Conservation (phyloP, 306 rosid species). For the Alnus rubra region DNA sequence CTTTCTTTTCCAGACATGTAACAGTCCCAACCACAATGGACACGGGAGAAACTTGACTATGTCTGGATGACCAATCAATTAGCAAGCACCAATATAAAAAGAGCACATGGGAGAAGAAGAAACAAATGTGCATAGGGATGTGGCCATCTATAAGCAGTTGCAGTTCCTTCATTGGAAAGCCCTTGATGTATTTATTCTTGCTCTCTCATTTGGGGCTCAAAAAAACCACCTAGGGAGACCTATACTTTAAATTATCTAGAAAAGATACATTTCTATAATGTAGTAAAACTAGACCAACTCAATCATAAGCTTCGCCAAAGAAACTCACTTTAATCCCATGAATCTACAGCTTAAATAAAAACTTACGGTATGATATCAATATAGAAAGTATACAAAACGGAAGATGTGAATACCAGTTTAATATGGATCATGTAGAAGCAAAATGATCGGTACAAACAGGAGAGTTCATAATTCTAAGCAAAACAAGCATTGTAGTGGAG, state of each 20-base stretch:
- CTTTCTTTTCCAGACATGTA: constrained; percentile 3
- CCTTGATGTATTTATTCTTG: not conserved
- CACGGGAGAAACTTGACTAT: not conserved
- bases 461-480: not conserved
- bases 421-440: not conserved
- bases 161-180: not conserved
- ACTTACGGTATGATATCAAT: not conserved
- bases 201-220: not conserved
- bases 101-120: too few species aligned
- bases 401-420: not conserved
- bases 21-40: constrained; percentile 1
- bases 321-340: too few species aligned
- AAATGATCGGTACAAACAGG: not conserved
- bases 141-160: not conserved
- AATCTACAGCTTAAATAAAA: too few species aligned
- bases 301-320: not conserved
- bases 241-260: not conserved
- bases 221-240: not conserved
- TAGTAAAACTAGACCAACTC: not conserved
- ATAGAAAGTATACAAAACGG: not conserved
- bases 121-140: not conserved
- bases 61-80: not conserved
- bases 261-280: not conserved
- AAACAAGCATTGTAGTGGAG: not conserved
- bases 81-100: too few species aligned